Evolutionary conservation across 805 yeast genomes (phyloP).

Genomic region (Peterozyma toletana): DNA sequence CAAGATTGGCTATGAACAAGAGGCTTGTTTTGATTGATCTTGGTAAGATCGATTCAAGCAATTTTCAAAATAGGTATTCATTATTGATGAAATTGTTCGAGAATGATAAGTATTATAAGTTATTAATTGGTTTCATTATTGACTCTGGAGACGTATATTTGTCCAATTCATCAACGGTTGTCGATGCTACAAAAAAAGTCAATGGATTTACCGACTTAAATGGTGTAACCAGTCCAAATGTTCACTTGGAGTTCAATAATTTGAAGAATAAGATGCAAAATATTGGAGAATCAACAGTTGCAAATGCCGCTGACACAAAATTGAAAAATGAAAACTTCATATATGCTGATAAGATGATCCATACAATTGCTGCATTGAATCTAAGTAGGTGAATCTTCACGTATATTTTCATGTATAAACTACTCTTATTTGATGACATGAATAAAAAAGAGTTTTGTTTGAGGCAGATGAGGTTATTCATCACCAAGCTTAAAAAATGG

Average conservation of each 20-base stretch:
- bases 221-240: conserved; percentile 9
- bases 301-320: conserved; percentile 2
- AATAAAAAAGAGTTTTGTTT: too few relatives aligned
- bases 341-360: conserved; percentile 4
- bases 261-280: conserved; percentile 18
- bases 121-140: conserved; percentile 28
- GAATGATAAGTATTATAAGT: conserved; percentile 10
- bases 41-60: conserved; percentile 15
- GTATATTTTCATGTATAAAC: too few relatives aligned
- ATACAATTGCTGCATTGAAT: conserved; percentile 1
- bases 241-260: conserved; percentile 13
- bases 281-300: conserved; percentile 14
- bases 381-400: too few relatives aligned
- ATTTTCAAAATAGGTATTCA: conserved; percentile 11
- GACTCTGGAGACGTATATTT: conserved; percentile 32
- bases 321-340: background rate
- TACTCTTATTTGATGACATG: too few relatives aligned
- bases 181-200: conserved; percentile 5
- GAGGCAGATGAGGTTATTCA: too few relatives aligned
- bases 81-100: conserved; percentile 12
- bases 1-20: conserved; percentile 14
- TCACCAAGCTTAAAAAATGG: too few relatives aligned
- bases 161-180: conserved; percentile 10
- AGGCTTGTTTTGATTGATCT: conserved; percentile 19
- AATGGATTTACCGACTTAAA: conserved; percentile 10